A percentile compares a stretch with the other conserved stretches of the same genome.
phyloP scores from a whole-genome alignment of 208 protist genomes.

The Crithidia bombi region DNA sequence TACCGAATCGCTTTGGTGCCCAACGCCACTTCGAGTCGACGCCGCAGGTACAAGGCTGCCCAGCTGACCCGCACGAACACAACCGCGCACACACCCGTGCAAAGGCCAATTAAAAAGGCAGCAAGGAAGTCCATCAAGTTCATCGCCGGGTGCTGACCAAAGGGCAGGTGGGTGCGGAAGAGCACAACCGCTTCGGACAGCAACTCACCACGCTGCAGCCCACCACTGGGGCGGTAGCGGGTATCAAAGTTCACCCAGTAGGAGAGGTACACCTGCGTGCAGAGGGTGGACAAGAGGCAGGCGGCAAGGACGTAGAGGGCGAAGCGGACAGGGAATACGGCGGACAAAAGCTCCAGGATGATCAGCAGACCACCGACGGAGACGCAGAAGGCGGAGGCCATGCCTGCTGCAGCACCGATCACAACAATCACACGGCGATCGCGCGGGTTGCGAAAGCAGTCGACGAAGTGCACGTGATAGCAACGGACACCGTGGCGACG shows the following conservation, averaged over 20 bases:
- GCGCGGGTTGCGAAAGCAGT: constrained; percentile 65
- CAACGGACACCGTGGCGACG: constrained; percentile 47
- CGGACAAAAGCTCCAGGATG: constrained; percentile 57
- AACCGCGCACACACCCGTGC: constrained; percentile 42
- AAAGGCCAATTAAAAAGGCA: constrained; percentile 42
- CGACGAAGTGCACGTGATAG: constrained; percentile 53
- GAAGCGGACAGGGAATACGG: constrained; percentile 55
- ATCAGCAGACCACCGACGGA: constrained; percentile 62
- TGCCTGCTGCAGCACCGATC: constrained; percentile 55
- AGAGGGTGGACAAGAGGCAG: constrained; percentile 53
- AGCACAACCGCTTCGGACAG: constrained; percentile 40
- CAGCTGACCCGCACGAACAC: constrained; percentile 52
- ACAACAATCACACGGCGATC: constrained; percentile 52
- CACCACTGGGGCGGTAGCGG: constrained; percentile 30
- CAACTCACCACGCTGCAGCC: constrained; percentile 41
- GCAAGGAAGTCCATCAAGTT: constrained; percentile 52
- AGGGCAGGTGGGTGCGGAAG: constrained; percentile 42
- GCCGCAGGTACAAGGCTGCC: constrained; percentile 41
- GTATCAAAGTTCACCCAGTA: constrained; percentile 45
- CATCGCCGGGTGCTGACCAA: constrained; percentile 50
- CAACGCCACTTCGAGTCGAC: constrained; percentile 37
- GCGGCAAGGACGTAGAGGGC: constrained; percentile 67
- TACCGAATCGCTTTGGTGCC: constrained; percentile 47
- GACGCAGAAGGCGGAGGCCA: constrained; percentile 55
- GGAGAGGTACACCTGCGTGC: constrained; percentile 56